phyloP scores from a whole-genome alignment of 495 filamentous ascomycete species.

The Penicillium canariense region DNA sequence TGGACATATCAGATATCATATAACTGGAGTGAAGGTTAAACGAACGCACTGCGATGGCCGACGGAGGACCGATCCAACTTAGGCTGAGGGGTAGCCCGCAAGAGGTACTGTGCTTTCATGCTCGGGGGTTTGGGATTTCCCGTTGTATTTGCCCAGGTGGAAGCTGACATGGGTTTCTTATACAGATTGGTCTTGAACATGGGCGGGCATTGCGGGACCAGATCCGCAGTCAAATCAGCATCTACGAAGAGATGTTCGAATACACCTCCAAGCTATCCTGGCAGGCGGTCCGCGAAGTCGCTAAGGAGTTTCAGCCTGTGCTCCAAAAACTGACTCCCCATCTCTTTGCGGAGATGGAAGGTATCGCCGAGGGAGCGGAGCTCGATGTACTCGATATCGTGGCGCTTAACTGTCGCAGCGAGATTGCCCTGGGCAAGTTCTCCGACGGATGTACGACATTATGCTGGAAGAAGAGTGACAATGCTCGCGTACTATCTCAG shows the following conservation, averaged over 20 bases:
- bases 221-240: conserved; percentile 46
- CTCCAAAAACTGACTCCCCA: conserved; percentile 41
- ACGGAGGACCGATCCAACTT: conserved; percentile 20
- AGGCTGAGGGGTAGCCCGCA: conserved; percentile 23
- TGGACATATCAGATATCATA: neutral
- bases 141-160: neutral
- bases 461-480: conserved; percentile 46
- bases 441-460: conserved; percentile 64
- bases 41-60: neutral
- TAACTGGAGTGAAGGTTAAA: neutral
- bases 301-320: conserved; percentile 43
- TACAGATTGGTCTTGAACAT: conserved; percentile 55
- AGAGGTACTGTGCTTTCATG: conserved; percentile 23
- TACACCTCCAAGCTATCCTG: conserved; percentile 48
- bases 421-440: conserved; percentile 63
- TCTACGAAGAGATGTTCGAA: conserved; percentile 54
- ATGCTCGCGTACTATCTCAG: conserved; percentile 52
- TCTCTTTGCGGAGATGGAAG: conserved; percentile 53
- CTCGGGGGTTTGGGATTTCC: neutral
- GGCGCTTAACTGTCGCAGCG: conserved; percentile 65
- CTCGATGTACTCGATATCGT: conserved; percentile 56
- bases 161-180: neutral
- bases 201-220: conserved; percentile 43
- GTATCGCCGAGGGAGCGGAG: conserved; percentile 58
- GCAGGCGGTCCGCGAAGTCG: conserved; percentile 43